These are phyloP conservation scores for Verticillium zaregamsianum DNA, from an alignment of 2,329 filamentous ascomycete species.

Conservation along the genomic window DNA sequence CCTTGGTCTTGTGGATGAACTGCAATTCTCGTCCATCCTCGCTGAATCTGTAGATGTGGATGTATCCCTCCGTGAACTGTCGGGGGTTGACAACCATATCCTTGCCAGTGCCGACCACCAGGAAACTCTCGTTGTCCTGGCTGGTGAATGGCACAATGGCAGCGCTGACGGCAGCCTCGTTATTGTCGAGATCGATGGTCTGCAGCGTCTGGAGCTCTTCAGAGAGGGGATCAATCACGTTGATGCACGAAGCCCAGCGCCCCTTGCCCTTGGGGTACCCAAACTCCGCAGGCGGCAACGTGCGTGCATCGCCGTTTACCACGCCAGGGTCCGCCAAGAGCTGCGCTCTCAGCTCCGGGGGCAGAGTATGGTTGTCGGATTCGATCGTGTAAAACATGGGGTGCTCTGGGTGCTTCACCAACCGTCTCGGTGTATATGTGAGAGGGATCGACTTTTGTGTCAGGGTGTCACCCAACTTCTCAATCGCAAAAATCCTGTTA, in stretches of 20 bases:
- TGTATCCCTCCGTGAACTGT: conserved; percentile 72
- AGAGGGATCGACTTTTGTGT: conserved; percentile 83
- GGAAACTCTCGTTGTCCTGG: conserved; percentile 82
- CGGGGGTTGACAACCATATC: conserved; percentile 78
- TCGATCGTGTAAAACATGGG: conserved; percentile 93
- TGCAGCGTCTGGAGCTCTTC: conserved; percentile 67
- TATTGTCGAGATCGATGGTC: conserved; percentile 78
- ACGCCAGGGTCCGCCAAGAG: conserved; percentile 68
- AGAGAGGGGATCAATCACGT: conserved; percentile 77
- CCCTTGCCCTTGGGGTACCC: conserved; percentile 80
- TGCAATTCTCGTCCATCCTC: conserved; percentile 85
- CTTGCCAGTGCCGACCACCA: conserved; percentile 93
- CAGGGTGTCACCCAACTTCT: conserved; percentile 79
- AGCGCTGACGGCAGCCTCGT: conserved; percentile 86
- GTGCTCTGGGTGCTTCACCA: conserved; percentile 82
- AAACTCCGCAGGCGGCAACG: conserved; percentile 76
- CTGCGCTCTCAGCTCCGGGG: conserved; percentile 70
- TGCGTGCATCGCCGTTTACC: conserved; percentile 67
- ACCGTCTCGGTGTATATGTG: conserved; percentile 83
- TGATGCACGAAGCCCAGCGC: conserved; percentile 95
- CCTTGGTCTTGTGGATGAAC: conserved; percentile 93
- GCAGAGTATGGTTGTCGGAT: conserved; percentile 86
- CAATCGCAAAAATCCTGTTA: conserved; percentile 79
- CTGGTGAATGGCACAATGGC: conserved; percentile 82
- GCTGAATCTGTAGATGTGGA: conserved; percentile 88